Evolutionary conservation across 129 eudicot species (phyloP).

Genomic region (Lactuca sativa): DNA sequence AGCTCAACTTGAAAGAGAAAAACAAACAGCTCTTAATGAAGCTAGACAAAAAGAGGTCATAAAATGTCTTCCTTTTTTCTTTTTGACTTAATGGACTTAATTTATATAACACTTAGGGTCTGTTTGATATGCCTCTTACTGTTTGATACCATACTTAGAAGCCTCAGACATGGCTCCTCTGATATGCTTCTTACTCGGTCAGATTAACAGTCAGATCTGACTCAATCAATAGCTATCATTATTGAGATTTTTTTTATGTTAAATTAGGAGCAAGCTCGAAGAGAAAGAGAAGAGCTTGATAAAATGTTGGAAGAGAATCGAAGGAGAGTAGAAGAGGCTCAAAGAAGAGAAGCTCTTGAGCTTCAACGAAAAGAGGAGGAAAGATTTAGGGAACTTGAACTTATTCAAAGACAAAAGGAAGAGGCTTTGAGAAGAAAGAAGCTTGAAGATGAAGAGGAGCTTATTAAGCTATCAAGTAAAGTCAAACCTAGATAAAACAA

Average conservation of each 20-base stretch:
- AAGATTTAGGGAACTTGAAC: slow-evolving; percentile 68
- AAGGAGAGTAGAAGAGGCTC: slow-evolving; percentile 88
- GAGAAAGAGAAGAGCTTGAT: slow-evolving; percentile 92
- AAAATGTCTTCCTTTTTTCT: background rate
- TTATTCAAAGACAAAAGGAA: slow-evolving; percentile 85
- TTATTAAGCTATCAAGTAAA: slow-evolving; percentile 45
- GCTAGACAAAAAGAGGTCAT: slow-evolving; percentile 83
- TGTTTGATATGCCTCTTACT: no score
- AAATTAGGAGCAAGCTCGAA: slow-evolving; percentile 81
- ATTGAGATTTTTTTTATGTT: background rate
- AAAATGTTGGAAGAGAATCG: slow-evolving; percentile 93
- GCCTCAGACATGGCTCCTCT: no score
- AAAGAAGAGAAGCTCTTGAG: slow-evolving; percentile 84
- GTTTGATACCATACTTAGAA: no score
- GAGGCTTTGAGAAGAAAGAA: slow-evolving; percentile 84
- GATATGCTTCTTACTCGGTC: no score
- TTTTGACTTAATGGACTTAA: no score
- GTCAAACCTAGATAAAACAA: slow-evolving; percentile 44
- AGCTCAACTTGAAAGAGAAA: slow-evolving; percentile 75
- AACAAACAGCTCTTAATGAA: slow-evolving; percentile 77
- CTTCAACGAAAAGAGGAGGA: slow-evolving; percentile 87
- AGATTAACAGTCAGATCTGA: no score
- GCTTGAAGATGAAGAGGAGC: slow-evolving; percentile 75
- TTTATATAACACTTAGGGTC: no score
- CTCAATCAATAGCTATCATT: no score